Base-by-base conservation (phyloP, 768 basidiomycete genomes). In the Cantharellus cinnabarinus region DNA sequence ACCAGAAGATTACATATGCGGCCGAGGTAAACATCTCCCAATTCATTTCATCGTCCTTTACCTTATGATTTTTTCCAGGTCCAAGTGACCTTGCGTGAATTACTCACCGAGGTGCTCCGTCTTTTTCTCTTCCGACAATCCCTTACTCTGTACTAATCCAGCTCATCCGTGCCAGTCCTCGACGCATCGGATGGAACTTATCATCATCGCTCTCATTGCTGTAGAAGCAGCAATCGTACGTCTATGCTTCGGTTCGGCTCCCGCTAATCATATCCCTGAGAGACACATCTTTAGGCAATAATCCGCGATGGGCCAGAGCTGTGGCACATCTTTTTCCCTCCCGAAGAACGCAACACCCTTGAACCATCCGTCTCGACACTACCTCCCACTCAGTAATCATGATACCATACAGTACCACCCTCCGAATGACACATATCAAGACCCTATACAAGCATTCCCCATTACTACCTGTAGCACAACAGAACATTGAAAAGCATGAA, bases 121-220 rank as follows among this genome's bases (percentile, higher is more conserved):
- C 20, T 29, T 29, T 29, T 29, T 29, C 20, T 29, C 20, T 29
- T 29, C 20, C 20, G 20, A 29, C 0, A 29, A 29, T 29, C 1
- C 20, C 20, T 29, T 29, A 29, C 20, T 29, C 20, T 29, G 20
- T 29, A 29, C 20, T 29, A 29, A 29, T 29, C 20, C 20, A 29
- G 20, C 20, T 29, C 20, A 29, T 29, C 20, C 1, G 20, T 29
- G 20, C 7, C 42, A 5, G 40, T 42, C n/a, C 39, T 5, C 56
- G 56, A 54, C 55, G 62, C 5, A 95, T 66, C 81, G 85, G 2
- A 91, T 98, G 85, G 94, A 98, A 70, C 74, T 94, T 3, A 85
- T 97, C 62, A 97, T 97, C 67, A 98, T 97, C 63, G 76, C 79
- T 1, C 82, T 98, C 55, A 95, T 97, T 66, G 88, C 91, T 0